phyloP scores from a whole-genome alignment of 78 protist species.

The Dictyostelium intermedium region DNA sequence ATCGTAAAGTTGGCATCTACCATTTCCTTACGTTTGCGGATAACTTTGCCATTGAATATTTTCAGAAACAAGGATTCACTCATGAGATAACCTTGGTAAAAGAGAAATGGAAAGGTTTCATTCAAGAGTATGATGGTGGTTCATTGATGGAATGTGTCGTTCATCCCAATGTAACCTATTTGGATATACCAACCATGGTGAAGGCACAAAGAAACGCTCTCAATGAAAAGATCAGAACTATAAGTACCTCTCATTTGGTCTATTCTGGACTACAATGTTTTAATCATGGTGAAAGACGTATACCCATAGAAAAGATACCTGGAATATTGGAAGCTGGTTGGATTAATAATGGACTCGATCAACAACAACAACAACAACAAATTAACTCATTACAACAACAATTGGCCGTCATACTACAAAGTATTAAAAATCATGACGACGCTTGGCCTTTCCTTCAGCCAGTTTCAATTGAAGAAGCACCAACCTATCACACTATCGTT shows the following conservation, averaged over 20 bases:
- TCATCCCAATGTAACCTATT: constrained; percentile 47
- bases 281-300: constrained; percentile 11
- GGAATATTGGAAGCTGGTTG: constrained; percentile 70
- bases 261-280: constrained; percentile 36
- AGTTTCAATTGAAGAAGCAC: constrained; percentile 41
- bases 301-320: constrained; percentile 18
- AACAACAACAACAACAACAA: constrained; percentile 1
- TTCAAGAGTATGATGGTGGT: constrained; percentile 97
- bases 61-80: constrained; percentile 94
- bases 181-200: constrained; percentile 54
- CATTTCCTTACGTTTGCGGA: constrained; percentile 96
- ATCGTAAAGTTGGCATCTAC: constrained; percentile 48
- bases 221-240: constrained; percentile 46
- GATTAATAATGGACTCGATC: not conserved
- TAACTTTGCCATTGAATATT: constrained; percentile 96
- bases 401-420: not conserved
- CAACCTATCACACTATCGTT: constrained; percentile 33
- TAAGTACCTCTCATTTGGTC: constrained; percentile 50
- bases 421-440: constrained; percentile 16
- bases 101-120: constrained; percentile 85
- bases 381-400: not conserved
- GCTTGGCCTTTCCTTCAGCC: constrained; percentile 68
- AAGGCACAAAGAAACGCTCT: constrained; percentile 31
- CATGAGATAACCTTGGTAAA: constrained; percentile 79
- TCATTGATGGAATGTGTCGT: constrained; percentile 85